These are phyloP conservation scores for Pichia sp. DNA, from an alignment of 1,139 yeast species.

Conservation along the genomic window DNA sequence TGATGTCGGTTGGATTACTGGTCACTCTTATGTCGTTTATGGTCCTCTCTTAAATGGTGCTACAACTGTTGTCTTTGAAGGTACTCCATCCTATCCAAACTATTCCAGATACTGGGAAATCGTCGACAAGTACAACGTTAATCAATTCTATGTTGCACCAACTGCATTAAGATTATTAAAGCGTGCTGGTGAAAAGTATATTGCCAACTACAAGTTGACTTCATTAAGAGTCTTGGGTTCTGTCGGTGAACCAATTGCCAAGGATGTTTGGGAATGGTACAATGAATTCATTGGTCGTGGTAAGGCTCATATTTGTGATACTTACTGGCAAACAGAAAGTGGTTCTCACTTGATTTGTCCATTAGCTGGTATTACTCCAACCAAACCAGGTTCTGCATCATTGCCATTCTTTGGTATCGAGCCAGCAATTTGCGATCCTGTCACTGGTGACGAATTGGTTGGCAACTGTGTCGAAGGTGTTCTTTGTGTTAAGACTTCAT, in stretches of 20 bases:
- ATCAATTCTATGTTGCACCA: slow-evolving; percentile 88
- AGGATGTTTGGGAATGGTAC: slow-evolving; percentile 94
- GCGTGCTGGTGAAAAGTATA: slow-evolving; percentile 72
- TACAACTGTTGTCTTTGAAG: slow-evolving; percentile 80
- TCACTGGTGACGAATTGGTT: slow-evolving; percentile 61
- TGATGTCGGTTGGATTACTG: slow-evolving; percentile 89
- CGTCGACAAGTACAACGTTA: slow-evolving; percentile 72
- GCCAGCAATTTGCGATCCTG: slow-evolving; percentile 69
- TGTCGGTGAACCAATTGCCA: slow-evolving; percentile 92
- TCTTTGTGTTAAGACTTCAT: slow-evolving; percentile 62
- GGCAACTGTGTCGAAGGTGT: slow-evolving; percentile 74
- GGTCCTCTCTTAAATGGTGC: slow-evolving; percentile 82
- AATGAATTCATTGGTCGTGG: slow-evolving; percentile 74
- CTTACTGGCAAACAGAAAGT: slow-evolving; percentile 85
- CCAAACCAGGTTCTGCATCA: slow-evolving; percentile 79
- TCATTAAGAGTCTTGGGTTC: slow-evolving; percentile 76
- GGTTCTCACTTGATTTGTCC: slow-evolving; percentile 76
- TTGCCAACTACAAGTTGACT: slow-evolving; percentile 62
- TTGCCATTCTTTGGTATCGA: slow-evolving; percentile 76
- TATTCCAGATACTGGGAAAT: slow-evolving; percentile 83
- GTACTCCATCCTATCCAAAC: slow-evolving; percentile 83
- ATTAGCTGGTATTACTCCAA: slow-evolving; percentile 69
- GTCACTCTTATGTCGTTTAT: slow-evolving; percentile 80
- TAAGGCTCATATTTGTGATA: slow-evolving; percentile 72
- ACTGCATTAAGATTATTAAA: slow-evolving; percentile 82